Base-by-base conservation (phyloP, 139 green algal species). In the Tetraselmis chui region DNA sequence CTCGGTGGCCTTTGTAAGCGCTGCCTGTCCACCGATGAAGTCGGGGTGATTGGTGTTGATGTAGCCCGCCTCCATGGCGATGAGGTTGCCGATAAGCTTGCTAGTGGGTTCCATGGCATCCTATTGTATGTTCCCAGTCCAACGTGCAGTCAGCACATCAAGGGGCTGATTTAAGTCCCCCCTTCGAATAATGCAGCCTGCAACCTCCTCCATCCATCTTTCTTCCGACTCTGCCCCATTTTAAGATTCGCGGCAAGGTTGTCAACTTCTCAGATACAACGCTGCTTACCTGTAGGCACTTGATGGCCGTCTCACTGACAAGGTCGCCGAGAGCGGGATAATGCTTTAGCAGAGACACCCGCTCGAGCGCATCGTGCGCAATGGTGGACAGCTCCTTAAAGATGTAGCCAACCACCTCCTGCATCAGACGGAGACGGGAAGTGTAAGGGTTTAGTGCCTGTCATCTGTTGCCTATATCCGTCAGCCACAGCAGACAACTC, bases 21-120 rank as follows among this genome's bases (percentile, higher is more conserved):
- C 45, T 5, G 45, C 45, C 45, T 67, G 45, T 18, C 77, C 77
- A 29, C 77, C 77, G 23, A 80, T 80, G 77, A 80, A 80, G 77
- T 80, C 77, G 27, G 77, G 77, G 77, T 80, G 77, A 18, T 23
- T 59, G 28, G 77, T 80, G 77, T 80, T 80, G 77, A 80, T 80
- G n/a, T 80, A 32, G 2, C 29, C 77, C 23, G 32, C 24, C 77
- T 80, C 77, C 24, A 31, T 59, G 23, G 24, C 32, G 2, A 80
- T 32, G 2, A 80, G 77, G 77, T 80, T 80, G 2, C 11, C 45
- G 45, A 67, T 67, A 25, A 67, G 45, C 45, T 80, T 32, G 29
- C 32, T 18, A 2, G 77, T 80, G 77, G 77, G 77, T 2, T 31
- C 29, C n/a, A 80, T 31, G 23, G 29, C 31, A 29, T 80, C 77